Conservation (phyloP, 768 basidiomycete genomes). For the Cystofilobasidium capitatum region DNA sequence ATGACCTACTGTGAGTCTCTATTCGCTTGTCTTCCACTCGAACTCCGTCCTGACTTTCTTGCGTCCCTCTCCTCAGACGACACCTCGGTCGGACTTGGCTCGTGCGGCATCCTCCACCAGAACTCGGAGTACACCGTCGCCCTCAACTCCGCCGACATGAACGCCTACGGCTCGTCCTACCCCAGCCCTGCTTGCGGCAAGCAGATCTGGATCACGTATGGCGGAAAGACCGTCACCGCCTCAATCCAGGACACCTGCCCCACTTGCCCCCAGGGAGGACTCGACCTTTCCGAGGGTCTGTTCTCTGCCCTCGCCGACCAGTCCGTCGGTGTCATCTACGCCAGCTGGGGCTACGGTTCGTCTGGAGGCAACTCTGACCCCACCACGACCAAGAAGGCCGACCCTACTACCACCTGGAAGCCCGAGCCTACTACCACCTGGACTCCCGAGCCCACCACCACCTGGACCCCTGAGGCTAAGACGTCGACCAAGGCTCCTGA, state of each 20-base stretch:
- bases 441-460: slow-evolving; percentile 10
- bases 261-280: slow-evolving; percentile 54
- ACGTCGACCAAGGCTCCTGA: not conserved
- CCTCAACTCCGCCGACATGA: slow-evolving; percentile 14
- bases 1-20: slow-evolving; percentile 18
- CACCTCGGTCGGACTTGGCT: slow-evolving; percentile 19
- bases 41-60: not conserved
- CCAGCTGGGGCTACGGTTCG: not conserved
- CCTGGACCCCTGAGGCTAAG: not conserved
- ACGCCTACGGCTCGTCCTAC: slow-evolving; percentile 14
- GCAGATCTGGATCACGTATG: slow-evolving; percentile 20
- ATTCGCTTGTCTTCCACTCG: not conserved
- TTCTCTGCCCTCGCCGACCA: slow-evolving; percentile 41
- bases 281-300: slow-evolving; percentile 60
- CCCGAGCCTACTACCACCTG: slow-evolving; percentile 18
- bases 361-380: not conserved
- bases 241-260: slow-evolving; percentile 43
- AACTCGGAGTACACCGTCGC: slow-evolving; percentile 27
- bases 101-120: slow-evolving; percentile 17
- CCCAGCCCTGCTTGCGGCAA: slow-evolving; percentile 20
- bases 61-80: not conserved
- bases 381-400: not conserved
- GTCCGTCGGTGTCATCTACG: slow-evolving; percentile 7
- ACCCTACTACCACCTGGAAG: slow-evolving; percentile 2
- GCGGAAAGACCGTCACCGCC: slow-evolving; percentile 14